Evolutionary conservation across 2,329 filamentous ascomycete genomes (phyloP).

Genomic region (Aurifilum marmelostoma): DNA sequence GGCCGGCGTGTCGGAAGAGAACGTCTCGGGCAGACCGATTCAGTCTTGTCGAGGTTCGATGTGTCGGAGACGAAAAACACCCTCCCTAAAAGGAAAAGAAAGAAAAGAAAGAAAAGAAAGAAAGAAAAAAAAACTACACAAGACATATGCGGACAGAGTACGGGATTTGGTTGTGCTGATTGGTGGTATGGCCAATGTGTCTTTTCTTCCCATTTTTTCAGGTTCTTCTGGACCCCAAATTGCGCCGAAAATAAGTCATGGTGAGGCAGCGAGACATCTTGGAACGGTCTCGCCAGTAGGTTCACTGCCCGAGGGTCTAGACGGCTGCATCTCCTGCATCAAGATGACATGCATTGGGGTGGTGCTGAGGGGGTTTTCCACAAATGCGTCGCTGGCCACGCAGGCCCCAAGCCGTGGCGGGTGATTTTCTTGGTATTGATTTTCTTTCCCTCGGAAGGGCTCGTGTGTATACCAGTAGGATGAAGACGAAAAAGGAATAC

Average conservation of each 20-base stretch:
- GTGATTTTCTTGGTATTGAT: neutral
- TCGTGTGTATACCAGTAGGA: neutral
- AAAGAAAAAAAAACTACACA: neutral
- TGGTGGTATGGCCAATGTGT: neutral
- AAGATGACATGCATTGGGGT: neutral
- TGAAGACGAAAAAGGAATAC: neutral
- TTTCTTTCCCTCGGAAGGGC: neutral
- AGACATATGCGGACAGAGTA: neutral
- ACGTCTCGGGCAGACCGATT: neutral
- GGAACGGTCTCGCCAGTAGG: neutral
- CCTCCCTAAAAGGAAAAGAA: too few species aligned
- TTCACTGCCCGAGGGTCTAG: neutral
- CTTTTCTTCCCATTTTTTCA: too few species aligned
- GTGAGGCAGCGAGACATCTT: neutral
- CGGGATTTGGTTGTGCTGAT: neutral
- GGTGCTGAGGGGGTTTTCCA: neutral
- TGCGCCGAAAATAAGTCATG: neutral
- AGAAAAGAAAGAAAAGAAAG: too few species aligned
- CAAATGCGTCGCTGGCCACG: neutral
- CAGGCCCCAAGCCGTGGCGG: neutral
- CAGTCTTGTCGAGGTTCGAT: neutral
- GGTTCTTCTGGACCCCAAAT: neutral
- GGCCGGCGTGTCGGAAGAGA: neutral
- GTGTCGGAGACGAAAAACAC: neutral
- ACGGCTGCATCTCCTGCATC: neutral